Conservation (phyloP, 2,329 filamentous ascomycete genomes). For the Paraphoma chrysanthemicola region DNA sequence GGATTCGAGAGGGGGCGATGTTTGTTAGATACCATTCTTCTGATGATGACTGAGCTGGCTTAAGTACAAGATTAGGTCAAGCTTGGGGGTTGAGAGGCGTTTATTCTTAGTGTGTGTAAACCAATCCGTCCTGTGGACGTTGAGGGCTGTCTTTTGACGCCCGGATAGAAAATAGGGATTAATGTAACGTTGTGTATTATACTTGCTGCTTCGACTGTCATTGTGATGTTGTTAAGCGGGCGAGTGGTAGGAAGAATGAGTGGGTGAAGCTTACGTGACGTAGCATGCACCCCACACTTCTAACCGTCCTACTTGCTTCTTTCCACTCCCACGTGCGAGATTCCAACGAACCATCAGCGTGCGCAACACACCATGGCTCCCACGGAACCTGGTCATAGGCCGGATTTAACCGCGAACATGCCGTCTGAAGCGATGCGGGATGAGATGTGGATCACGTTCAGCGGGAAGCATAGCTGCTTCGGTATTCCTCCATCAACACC, state of each 20-base stretch:
- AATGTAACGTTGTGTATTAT: background rate
- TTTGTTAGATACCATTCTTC: constrained; percentile 14
- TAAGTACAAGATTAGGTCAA: constrained; percentile 5
- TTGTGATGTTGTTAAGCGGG: too few species aligned
- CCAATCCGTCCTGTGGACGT: background rate
- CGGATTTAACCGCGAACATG: background rate
- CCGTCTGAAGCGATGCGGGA: constrained; percentile 5
- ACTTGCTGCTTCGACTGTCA: background rate
- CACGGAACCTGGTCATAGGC: background rate
- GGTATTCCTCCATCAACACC: too few species aligned
- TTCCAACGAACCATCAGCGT: constrained; percentile 18
- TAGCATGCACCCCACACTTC: constrained; percentile 15
- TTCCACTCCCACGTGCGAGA: constrained; percentile 20
- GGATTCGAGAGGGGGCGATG: background rate
- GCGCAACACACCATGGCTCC: constrained; percentile 19
- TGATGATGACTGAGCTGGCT: constrained; percentile 13
- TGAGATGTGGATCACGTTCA: constrained; percentile 6
- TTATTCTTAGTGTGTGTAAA: background rate
- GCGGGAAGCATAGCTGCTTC: background rate
- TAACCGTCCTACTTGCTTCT: constrained; percentile 5
- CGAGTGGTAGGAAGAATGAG: background rate
- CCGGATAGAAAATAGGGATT: background rate
- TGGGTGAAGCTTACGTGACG: constrained; percentile 6
- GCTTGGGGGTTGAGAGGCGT: background rate
- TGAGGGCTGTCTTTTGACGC: background rate